Conservation (phyloP, 306 rosid species). For the Gastrolobium bilobum region DNA sequence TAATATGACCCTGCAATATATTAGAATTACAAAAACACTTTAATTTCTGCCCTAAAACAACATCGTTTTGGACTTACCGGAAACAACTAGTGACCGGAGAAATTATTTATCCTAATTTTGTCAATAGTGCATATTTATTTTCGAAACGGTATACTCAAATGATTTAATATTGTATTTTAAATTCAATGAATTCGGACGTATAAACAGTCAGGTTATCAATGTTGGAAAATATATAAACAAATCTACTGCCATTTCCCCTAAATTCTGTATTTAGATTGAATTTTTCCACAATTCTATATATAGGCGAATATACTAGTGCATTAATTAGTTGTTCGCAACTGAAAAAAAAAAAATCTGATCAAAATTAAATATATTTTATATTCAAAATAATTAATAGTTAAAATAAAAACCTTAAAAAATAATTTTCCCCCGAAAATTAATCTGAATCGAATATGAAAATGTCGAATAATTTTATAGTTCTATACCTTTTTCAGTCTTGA, state of each 20-base stretch:
- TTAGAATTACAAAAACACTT: no score
- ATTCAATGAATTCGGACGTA: not conserved
- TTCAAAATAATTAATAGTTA: no score
- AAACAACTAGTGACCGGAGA: no score
- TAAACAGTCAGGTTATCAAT: not conserved
- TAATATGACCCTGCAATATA: no score
- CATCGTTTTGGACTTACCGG: no score
- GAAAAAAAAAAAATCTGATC: not conserved
- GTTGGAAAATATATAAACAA: not conserved
- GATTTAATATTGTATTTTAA: not conserved
- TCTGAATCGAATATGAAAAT: no score
- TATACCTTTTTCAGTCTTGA: not conserved
- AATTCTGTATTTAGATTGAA: not conserved
- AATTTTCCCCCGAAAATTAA: no score
- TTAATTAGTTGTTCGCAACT: not conserved
- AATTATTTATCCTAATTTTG: no score
- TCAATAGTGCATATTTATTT: not conserved
- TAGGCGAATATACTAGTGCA: not conserved
- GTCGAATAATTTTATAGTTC: not conserved
- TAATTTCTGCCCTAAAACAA: no score
- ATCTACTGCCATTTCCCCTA: not conserved
- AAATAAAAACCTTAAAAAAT: no score
- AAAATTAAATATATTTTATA: no score
- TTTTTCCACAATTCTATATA: not conserved
- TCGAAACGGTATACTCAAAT: not conserved